Base-by-base conservation (phyloP, 768 basidiomycete species). In the Lactarius vividus region DNA sequence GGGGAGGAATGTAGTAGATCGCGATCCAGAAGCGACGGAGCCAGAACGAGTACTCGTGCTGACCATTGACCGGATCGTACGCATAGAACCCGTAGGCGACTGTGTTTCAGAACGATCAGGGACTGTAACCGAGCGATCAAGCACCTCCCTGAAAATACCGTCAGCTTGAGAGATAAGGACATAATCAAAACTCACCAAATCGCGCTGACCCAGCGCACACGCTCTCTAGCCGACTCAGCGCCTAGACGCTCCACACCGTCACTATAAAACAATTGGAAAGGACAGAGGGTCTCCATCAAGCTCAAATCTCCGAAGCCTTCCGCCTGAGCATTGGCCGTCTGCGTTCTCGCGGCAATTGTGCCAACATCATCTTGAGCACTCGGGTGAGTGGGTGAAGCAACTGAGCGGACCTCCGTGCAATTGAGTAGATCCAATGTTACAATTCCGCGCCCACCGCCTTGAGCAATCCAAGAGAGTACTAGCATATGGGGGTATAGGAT, bases 221-320 rank as follows among this genome's bases (percentile, higher is more conserved):
- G 81, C 74, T 95, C 91, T 64, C 90, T 75, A 8, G 94, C 83
- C 69, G 91, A 94, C 73, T 96, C 94, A n/a, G 92, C 88, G 6
- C 88, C 94, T 29, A 97, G 74, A 9, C 95, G 78, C 74, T 97
- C 95, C 1, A 94, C 87, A 1, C 95, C 94, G 74, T 97, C 95
- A 13, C 84, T 83, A 73, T 97, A 97, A 40, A 94, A 73, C 80
- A 97, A 83, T 74, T 96, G 94, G 77, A 97, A 96, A 0, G 94
- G 94, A 63, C 92, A 92, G 4, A 96, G 74, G 64, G 86, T 82
- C 66, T 94, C 89, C 79, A 88, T 79, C 66, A 92, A 74, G 2
- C 65, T 71, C 65, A 63, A 80, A 77, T 71, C 74, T 42, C 80
- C 75, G 63, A 79, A 76, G 71, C 81, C 81, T 59, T 78, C 68